Evolutionary conservation across 768 basidiomycete genomes (phyloP), one percentile per base, ranked within the genome.

Genomic region (Fomitopsis serialis): DNA sequence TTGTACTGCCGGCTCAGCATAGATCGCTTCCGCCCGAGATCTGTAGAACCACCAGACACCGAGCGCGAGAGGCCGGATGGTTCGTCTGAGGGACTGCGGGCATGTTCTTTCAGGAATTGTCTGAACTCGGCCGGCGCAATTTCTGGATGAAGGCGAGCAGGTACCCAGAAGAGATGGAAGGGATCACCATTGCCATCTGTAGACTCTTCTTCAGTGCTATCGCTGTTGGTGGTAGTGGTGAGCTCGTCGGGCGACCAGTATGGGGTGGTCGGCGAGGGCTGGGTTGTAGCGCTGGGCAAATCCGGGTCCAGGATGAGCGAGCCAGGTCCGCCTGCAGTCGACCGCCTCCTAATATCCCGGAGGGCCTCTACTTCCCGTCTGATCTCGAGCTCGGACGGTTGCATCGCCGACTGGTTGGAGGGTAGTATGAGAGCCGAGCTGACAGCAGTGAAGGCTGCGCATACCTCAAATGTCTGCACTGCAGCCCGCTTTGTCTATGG

Each of bases 111-210:
- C 61, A 99, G 82, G 67, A 99, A 98, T 11, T 85, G 88, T 48
- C 92, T 82, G 70, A 99, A 99, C 69, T 98, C 94, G 45, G 85
- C 88, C 22, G 97, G 97, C 0, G 95, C 96, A 64, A 99, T 90
- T 74, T 99, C 97, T 27, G 97, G 97, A 67, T 98, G 97, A 34
- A 98, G 76, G 54, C 87, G 82, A 15, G 97, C 97, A 50, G 97
- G 97, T 25, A 99, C 93, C 97, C 97, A 99, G 78, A 98, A 98
- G 58, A 98, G 82, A 69, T 92, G 89, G 63, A 86, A 85, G 2
- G 90, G 87, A 72, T 96, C 91, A 61, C 90, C 85, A 36, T 78
- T 68, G 21, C 62, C 64, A 70, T 59, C 71, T 45, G 68, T 72
- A 17, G 62, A 50, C 17, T 50, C 54, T n/a, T 51, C 40, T 58